Base-by-base conservation (phyloP, 345 rosid genomes). In the Carallia brachiata region DNA sequence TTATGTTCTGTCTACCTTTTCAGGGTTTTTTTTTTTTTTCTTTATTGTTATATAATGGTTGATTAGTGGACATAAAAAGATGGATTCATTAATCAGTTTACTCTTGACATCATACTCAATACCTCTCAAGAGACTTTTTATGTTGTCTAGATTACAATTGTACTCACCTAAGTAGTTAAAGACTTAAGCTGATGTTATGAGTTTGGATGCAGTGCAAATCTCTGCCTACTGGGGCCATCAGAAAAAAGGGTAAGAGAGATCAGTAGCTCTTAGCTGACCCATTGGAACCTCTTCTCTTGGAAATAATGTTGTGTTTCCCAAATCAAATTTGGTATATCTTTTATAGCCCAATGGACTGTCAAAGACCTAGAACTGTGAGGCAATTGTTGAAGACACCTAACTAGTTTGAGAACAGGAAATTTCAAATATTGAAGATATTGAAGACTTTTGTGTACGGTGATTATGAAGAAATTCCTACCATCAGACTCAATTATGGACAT, bases 161-260 rank as follows among this genome's bases (percentile, higher is more conserved):
- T 7, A 37, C 44, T 37, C 44, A 7, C 7, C 44, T 37, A 37
- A 37, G 44, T 37, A 37, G 54, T 47, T 47, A 59, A 76, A 62
- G 68, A 23, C 23, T 23, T 23, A 23, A 23, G 23, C 61, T 71
- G 53, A 37, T 37, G 30, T 9, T 44, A 59, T 23, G 23, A 58
- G 56, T 30, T 72, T 72, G 75, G 66, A 69, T 70, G 81, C 85
- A 91, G 98, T 78, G 94, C 98, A 67, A 88, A 96, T 75, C 90
- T 94, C 72, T 87, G 95, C 34, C 82, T 91, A 61, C 95, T 96
- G 52, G 97, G 87, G 15, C 88, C 96, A 77, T 95, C 86, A 72
- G 95, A 88, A 66, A 89, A 77, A 76, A 78, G 56, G 73, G 73
- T 81, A 72, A 23, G 86, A 60, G 72, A 72, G 64, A 66, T 68